phyloP scores from a whole-genome alignment of 306 rosid genomes.

The Prinsepia uniflora region DNA sequence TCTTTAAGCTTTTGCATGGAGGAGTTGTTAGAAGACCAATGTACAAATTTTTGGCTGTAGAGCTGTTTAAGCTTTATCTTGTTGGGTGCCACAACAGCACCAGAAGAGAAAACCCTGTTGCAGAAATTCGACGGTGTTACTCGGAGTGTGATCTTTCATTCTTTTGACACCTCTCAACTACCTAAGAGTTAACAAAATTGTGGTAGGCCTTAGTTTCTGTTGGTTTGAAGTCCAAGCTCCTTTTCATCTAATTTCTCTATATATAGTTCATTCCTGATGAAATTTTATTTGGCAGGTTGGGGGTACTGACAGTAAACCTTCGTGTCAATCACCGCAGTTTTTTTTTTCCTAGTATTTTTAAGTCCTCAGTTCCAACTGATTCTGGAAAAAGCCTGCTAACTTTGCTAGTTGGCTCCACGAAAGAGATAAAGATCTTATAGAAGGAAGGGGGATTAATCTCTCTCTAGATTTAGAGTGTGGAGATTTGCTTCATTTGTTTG shows the following conservation, averaged over 20 bases:
- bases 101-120: neutral
- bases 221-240: neutral
- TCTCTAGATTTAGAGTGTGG: constrained; percentile 72
- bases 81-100: neutral
- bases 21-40: neutral
- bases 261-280: constrained; percentile 16
- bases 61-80: neutral
- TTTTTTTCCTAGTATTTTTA: constrained; percentile 58
- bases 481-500: constrained; percentile 70
- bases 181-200: constrained; percentile 1
- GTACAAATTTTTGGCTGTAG: neutral
- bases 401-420: constrained; percentile 62
- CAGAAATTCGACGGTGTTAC: neutral
- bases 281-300: constrained; percentile 55
- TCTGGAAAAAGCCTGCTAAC: constrained; percentile 63
- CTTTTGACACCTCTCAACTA: neutral
- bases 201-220: neutral
- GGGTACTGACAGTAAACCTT: constrained; percentile 53
- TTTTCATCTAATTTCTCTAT: neutral
- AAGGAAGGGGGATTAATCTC: constrained; percentile 48
- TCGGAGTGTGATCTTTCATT: neutral
- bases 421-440: constrained; percentile 51
- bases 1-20: neutral
- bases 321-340: too few relatives aligned
- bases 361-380: constrained; percentile 64